phyloP scores from a whole-genome alignment of 192 early-diverging fungal genomes.

The Entophlyctis helioformis region DNA sequence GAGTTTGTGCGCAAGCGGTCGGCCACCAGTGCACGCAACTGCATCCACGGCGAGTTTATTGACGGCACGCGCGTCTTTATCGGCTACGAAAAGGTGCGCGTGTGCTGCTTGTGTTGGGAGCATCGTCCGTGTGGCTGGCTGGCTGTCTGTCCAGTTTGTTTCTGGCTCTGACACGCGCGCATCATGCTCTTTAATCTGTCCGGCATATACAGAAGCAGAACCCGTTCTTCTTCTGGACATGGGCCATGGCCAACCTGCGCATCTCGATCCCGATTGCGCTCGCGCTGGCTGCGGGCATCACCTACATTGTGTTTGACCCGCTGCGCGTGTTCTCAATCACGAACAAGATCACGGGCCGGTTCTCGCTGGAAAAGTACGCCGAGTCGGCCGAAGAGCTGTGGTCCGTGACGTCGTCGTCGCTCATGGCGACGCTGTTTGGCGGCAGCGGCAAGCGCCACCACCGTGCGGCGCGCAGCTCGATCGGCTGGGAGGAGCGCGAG shows the following conservation, averaged over 20 bases:
- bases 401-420: conserved; percentile 11
- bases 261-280: conserved; percentile 72
- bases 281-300: conserved; percentile 59
- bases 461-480: not conserved
- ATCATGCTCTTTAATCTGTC: conserved; percentile 10
- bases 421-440: conserved; percentile 2
- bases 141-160: conserved; percentile 36
- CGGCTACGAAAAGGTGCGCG: conserved; percentile 26
- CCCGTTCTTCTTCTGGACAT: no score
- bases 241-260: no score
- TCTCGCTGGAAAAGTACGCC: conserved; percentile 52
- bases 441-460: not conserved
- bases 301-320: conserved; percentile 84
- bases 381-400: conserved; percentile 11
- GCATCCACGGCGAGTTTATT: conserved; percentile 72
- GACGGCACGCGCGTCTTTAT: conserved; percentile 42
- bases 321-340: conserved; percentile 80
- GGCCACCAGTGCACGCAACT: conserved; percentile 87
- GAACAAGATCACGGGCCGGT: conserved; percentile 72
- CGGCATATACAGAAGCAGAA: no score
- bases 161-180: conserved; percentile 9
- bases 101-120: not conserved
- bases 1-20: conserved; percentile 64
- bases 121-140: no score
- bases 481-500: conserved; percentile 44